phyloP scores from a whole-genome alignment of 2,329 filamentous ascomycete species.

The Calonectria crousiana region DNA sequence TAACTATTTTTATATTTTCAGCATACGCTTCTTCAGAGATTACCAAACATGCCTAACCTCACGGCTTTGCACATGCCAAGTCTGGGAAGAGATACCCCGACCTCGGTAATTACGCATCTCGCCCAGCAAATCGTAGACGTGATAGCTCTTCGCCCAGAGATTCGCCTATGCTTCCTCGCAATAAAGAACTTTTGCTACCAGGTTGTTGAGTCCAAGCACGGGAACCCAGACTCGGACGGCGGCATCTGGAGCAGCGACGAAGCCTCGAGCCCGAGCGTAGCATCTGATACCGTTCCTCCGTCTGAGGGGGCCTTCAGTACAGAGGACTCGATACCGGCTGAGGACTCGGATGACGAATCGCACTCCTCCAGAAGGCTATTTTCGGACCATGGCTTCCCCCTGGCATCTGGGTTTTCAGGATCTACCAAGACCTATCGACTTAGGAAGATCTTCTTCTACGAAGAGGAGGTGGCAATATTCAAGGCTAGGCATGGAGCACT shows the following conservation, averaged over 20 bases:
- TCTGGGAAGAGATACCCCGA: conserved; percentile 16
- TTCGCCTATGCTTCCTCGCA: conserved; percentile 22
- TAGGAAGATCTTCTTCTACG: conserved; percentile 23
- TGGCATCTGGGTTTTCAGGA: neutral
- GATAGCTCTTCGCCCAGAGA: conserved; percentile 29
- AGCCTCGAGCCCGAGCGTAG: conserved; percentile 7
- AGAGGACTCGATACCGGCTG: conserved; percentile 18
- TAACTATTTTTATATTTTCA: conserved; percentile 7
- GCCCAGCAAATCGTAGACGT: conserved; percentile 29
- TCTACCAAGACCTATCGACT: conserved; percentile 23
- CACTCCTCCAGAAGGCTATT: conserved; percentile 21
- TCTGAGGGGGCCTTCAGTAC: conserved; percentile 19
- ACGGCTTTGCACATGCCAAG: conserved; percentile 25
- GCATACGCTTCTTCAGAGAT: conserved; percentile 28
- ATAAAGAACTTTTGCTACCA: conserved; percentile 23
- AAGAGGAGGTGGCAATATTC: conserved; percentile 30
- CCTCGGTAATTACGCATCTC: conserved; percentile 8
- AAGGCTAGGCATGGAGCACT: conserved; percentile 25
- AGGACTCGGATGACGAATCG: conserved; percentile 27
- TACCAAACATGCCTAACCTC: conserved; percentile 28
- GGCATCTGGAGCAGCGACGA: conserved; percentile 24
- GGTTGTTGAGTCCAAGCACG: conserved; percentile 23
- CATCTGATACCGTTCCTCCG: conserved; percentile 11
- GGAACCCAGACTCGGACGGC: conserved; percentile 13
- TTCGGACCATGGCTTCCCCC: conserved; percentile 5